Evolutionary conservation across 1,284 basidiomycete species (phyloP).

Genomic region (Waitea zeae): DNA sequence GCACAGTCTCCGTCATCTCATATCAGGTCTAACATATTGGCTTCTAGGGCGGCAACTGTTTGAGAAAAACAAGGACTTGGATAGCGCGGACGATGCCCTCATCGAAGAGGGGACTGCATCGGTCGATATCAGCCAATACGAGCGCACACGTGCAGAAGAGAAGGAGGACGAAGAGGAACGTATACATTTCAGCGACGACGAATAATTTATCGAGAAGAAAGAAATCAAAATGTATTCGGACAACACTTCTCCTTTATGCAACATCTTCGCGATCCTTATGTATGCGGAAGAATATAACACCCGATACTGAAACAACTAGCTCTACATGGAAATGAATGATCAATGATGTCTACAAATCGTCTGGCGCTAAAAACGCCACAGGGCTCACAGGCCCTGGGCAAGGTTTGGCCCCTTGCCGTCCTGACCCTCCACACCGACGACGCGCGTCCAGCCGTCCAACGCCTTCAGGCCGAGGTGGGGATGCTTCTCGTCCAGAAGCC

Average conservation of each 20-base stretch:
- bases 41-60: slow-evolving; percentile 75
- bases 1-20: not conserved
- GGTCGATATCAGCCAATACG: slow-evolving; percentile 79
- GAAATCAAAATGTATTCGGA: too few species aligned
- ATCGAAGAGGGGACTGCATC: slow-evolving; percentile 73
- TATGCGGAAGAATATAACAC: too few species aligned
- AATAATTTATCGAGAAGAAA: too few species aligned
- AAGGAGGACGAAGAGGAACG: slow-evolving; percentile 45
- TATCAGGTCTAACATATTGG: too few species aligned
- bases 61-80: slow-evolving; percentile 62
- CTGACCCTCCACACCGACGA: slow-evolving; percentile 20
- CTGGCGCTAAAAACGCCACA: not conserved
- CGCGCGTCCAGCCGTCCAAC: slow-evolving; percentile 17
- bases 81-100: slow-evolving; percentile 49
- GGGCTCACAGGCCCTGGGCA: slow-evolving; percentile 23
- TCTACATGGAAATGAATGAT: too few species aligned
- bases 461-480: slow-evolving; percentile 30
- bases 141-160: slow-evolving; percentile 42
- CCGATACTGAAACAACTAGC: too few species aligned
- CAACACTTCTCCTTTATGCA: too few species aligned
- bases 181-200: slow-evolving; percentile 69
- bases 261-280: too few species aligned
- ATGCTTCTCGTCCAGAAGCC: slow-evolving; percentile 35
- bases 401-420: too few species aligned
- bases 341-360: not conserved